These are phyloP conservation scores for Colletotrichum phormii DNA, from an alignment of 2,329 filamentous ascomycete genomes.

Conservation along the genomic window DNA sequence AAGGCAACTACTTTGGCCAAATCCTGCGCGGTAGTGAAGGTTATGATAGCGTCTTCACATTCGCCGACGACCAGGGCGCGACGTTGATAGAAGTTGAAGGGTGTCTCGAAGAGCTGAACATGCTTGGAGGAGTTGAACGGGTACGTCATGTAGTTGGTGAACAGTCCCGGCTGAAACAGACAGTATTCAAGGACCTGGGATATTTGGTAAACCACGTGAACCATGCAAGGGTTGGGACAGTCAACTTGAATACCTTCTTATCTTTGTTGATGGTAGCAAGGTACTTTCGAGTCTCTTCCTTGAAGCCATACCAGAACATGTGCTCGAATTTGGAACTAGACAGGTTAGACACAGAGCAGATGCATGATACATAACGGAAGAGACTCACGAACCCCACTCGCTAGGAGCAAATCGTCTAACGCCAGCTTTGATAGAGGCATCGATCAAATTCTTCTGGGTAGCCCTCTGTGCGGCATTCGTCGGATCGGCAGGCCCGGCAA, in stretches of 20 bases:
- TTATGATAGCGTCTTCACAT: constrained; percentile 54
- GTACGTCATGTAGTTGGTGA: constrained; percentile 65
- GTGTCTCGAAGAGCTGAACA: constrained; percentile 51
- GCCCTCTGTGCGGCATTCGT: constrained; percentile 56
- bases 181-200: constrained; percentile 65
- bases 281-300: constrained; percentile 61
- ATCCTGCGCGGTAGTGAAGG: constrained; percentile 57
- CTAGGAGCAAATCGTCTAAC: constrained; percentile 72
- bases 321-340: constrained; percentile 42
- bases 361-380: not conserved
- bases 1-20: constrained; percentile 52
- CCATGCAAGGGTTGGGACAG: not conserved
- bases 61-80: constrained; percentile 57
- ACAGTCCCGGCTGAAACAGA: constrained; percentile 66
- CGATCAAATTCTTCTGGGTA: constrained; percentile 66
- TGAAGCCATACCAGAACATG: constrained; percentile 62
- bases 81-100: constrained; percentile 53
- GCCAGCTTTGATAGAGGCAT: constrained; percentile 68
- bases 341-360: not conserved
- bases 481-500: constrained; percentile 42
- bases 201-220: not conserved
- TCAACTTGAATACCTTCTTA: constrained; percentile 46
- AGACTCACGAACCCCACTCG: constrained; percentile 62
- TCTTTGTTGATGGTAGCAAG: constrained; percentile 62
- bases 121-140: constrained; percentile 60